A percentile compares a stretch with the other conserved stretches of the same genome.
phyloP scores from a whole-genome alignment of 2,329 filamentous ascomycete genomes.

The Phaeosphaeriaceae sp. region DNA sequence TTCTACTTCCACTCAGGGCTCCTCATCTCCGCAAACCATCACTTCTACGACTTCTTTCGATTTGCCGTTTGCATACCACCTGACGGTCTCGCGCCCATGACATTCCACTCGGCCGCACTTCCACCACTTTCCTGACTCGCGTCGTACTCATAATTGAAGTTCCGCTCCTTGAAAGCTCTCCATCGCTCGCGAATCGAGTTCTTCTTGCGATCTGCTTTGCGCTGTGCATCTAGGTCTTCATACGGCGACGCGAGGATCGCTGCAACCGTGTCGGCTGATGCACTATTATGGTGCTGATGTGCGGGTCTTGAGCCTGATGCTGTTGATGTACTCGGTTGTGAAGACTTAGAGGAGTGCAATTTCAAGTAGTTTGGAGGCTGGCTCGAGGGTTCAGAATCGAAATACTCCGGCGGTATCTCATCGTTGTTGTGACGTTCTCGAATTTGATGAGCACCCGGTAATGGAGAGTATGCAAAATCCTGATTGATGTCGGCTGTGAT shows the following conservation, averaged over 20 bases:
- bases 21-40: neutral
- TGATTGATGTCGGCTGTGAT: neutral
- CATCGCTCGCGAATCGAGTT: slow-evolving; percentile 15
- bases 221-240: slow-evolving; percentile 11
- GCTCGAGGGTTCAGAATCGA: slow-evolving; percentile 14
- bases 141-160: slow-evolving; percentile 4
- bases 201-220: slow-evolving; percentile 10
- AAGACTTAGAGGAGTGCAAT: neutral
- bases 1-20: neutral
- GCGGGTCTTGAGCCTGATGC: neutral
- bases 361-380: slow-evolving; percentile 11
- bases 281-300: neutral
- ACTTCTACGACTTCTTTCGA: slow-evolving; percentile 1
- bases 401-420: slow-evolving; percentile 8
- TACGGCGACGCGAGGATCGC: slow-evolving; percentile 11
- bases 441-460: neutral
- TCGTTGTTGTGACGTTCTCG: neutral
- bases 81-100: slow-evolving; percentile 3
- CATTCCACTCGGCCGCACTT: slow-evolving; percentile 10
- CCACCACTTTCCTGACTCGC: neutral
- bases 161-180: slow-evolving; percentile 14
- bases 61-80: slow-evolving; percentile 3
- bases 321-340: neutral
- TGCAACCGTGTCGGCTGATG: slow-evolving; percentile 6
- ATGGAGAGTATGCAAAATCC: neutral